Conservation (phyloP, 768 basidiomycete genomes). For the Agaricus subrufescens region DNA sequence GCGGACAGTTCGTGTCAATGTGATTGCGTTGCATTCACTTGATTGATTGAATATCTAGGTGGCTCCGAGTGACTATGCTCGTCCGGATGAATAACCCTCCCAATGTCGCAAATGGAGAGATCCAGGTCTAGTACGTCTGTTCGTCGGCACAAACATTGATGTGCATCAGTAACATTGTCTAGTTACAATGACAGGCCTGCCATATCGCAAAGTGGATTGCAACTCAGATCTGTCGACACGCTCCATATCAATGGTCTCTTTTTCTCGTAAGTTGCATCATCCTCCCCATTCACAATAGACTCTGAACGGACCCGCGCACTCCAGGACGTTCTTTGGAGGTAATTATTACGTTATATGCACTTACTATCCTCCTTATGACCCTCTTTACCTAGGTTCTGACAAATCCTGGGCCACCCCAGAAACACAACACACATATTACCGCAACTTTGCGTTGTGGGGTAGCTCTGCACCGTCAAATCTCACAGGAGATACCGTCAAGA, state of each 20-base stretch:
- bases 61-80: conserved; percentile 69
- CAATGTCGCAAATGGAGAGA: conserved; percentile 67
- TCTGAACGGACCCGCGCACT: not conserved
- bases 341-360: conserved; percentile 4
- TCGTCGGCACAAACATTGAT: not conserved
- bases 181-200: conserved; percentile 71
- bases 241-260: conserved; percentile 66
- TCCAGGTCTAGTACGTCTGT: conserved; percentile 58
- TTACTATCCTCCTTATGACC: not conserved
- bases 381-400: conserved; percentile 46
- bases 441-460: conserved; percentile 67
- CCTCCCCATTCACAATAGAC: not conserved
- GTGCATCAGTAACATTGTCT: not conserved
- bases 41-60: conserved; percentile 30
- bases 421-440: conserved; percentile 69
- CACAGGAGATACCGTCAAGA: conserved; percentile 27
- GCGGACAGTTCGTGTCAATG: conserved; percentile 50
- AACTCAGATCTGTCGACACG: conserved; percentile 50
- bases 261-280: conserved; percentile 56
- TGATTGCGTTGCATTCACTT: too few relatives aligned
- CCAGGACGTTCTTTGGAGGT: conserved; percentile 82
- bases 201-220: conserved; percentile 54
- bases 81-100: conserved; percentile 74
- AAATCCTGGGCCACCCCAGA: conserved; percentile 65
- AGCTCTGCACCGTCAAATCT: conserved; percentile 46